Conservation (phyloP, 2,329 filamentous ascomycete genomes). For the Helminthosporium solani region DNA sequence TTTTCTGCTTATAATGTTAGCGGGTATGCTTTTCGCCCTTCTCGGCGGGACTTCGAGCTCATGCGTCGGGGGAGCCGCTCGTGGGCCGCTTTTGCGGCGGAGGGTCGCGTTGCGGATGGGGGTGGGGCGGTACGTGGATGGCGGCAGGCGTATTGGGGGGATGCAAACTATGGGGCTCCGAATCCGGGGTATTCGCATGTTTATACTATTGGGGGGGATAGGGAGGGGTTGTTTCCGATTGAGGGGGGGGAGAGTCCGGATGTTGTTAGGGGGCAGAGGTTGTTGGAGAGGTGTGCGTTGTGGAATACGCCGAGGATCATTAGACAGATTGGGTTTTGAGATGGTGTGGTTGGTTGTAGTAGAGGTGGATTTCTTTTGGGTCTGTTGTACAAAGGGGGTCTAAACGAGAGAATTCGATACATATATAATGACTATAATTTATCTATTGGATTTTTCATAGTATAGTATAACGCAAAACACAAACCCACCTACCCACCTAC, state of each 20-base stretch:
- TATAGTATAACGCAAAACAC: no score
- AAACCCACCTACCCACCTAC: no score
- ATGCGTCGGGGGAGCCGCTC: constrained; percentile 45
- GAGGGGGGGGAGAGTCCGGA: constrained; percentile 37
- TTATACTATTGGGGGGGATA: constrained; percentile 45
- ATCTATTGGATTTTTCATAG: no score
- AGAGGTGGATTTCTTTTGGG: no score
- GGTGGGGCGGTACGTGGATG: constrained; percentile 48
- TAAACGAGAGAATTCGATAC: no score
- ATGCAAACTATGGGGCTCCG: constrained; percentile 13
- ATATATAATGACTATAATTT: no score
- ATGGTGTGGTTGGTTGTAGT: no score
- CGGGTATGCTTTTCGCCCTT: constrained; percentile 38
- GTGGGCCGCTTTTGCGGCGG: constrained; percentile 51
- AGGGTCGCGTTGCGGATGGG: constrained; percentile 28
- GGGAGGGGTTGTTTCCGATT: constrained; percentile 47
- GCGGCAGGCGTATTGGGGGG: constrained; percentile 38
- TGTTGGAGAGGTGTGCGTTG: constrained; percentile 52
- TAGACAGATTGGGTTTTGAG: constrained; percentile 30
- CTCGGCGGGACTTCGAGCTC: constrained; percentile 45
- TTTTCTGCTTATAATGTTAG: constrained; percentile 46
- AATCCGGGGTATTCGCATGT: constrained; percentile 20
- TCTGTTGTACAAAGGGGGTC: no score
- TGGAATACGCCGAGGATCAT: constrained; percentile 50
- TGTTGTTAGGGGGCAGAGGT: constrained; percentile 39